Base-by-base conservation (phyloP, 2,329 filamentous ascomycete genomes). In the Claviceps lovelessii region DNA sequence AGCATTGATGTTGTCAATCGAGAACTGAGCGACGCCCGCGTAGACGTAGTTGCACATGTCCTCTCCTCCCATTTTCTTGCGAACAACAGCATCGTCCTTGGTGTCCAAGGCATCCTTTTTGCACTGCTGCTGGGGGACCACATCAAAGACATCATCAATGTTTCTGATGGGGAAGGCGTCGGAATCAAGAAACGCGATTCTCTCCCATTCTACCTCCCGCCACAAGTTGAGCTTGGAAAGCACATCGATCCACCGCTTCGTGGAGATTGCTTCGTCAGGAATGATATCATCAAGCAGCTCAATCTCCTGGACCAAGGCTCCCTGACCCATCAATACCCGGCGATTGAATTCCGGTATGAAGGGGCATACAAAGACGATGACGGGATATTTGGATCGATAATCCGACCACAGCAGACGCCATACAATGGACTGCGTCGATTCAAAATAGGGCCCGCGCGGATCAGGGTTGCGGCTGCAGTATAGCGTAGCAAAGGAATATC, bases 241-340 rank as follows among this genome's bases (percentile, higher is more conserved):
- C 19, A 53, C 52, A 28, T 53, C 52, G 23, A 53, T 49, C 52
- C 52, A 53, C 19, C 52, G 52, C 52, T 49, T 53, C 23, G 52
- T 53, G 15, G 39, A n/a, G 31, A 53, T 53, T 2, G 29, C 45
- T 11, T 53, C 45, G 5, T 53, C 52, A 7, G 52, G 52, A 5
- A 53, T 49, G 17, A 53, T 49, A 11, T 39, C 29, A 19, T 53
- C 52, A 6, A 53, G 45, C 19, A 53, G 35, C 29, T 49, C 52
- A 19, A 53, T 53, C 28, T 53, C 52, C 35, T 49, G 49, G n/a
- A 53, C 52, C 5, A 53, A 37, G 7, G 52, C 52, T 4, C 52
- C 52, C 29, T 53, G 52, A 9, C 52, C 52, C 23, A 28, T 47
- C 23, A 53, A 42, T 4, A 53, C 37, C 17, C 28, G 52, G n/a